phyloP scores from a whole-genome alignment of 2,329 filamentous ascomycete species.

The Beauveria scarabaeidicola region DNA sequence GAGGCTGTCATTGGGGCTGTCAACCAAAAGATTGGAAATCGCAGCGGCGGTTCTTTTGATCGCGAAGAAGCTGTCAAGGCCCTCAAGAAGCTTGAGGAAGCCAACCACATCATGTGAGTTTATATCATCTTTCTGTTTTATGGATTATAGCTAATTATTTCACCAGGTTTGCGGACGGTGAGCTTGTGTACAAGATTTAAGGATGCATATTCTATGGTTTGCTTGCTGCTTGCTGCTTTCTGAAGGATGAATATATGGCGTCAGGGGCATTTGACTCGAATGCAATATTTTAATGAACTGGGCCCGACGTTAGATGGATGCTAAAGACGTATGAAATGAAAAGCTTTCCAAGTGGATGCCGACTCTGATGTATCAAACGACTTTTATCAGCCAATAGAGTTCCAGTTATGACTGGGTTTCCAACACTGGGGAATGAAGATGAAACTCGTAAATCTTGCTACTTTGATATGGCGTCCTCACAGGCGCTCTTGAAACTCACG shows the following conservation, averaged over 20 bases:
- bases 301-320: neutral
- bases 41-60: constrained; percentile 53
- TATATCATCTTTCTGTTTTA: neutral
- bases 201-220: neutral
- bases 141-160: constrained; percentile 15
- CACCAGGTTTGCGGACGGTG: constrained; percentile 48
- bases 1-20: constrained; percentile 68
- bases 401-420: neutral
- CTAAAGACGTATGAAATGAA: constrained; percentile 8
- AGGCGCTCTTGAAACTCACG: constrained; percentile 39
- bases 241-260: constrained; percentile 2
- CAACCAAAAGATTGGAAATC: constrained; percentile 56
- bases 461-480: constrained; percentile 11
- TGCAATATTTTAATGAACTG: constrained; percentile 1
- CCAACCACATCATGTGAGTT: constrained; percentile 88
- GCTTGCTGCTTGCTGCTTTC: neutral
- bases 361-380: constrained; percentile 7
- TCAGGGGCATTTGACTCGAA: neutral
- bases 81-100: constrained; percentile 68
- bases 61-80: constrained; percentile 67
- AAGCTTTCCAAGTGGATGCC: constrained; percentile 7
- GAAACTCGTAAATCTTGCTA: neutral
- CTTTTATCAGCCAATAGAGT: neutral
- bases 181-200: constrained; percentile 63
- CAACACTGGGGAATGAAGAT: neutral